A percentile compares a stretch with the other conserved stretches of the same genome.
Conservation (phyloP, 1,139 yeast genomes). For the Meyerozyma sp. region DNA sequence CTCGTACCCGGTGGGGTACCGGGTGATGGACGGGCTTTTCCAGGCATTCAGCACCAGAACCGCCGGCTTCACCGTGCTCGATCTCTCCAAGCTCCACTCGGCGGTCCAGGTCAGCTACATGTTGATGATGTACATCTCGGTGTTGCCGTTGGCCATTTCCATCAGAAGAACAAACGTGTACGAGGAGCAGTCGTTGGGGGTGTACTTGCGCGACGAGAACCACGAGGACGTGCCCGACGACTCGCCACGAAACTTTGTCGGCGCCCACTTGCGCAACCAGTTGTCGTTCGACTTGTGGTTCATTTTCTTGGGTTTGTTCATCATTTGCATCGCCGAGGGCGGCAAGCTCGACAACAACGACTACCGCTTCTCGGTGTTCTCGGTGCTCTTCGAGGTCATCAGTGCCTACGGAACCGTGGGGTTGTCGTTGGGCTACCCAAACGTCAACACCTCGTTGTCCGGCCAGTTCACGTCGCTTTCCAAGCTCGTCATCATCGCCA, state of each 20-base stretch:
- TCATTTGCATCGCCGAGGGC: constrained; percentile 84
- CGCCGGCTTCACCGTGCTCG: constrained; percentile 78
- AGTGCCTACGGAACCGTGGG: constrained; percentile 98
- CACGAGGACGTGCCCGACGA: constrained; percentile 24
- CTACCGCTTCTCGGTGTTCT: constrained; percentile 60
- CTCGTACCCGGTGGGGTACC: constrained; percentile 55
- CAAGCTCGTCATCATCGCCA: constrained; percentile 78
- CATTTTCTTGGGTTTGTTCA: constrained; percentile 76
- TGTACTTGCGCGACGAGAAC: constrained; percentile 50
- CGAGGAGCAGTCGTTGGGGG: constrained; percentile 92
- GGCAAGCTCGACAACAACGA: constrained; percentile 43
- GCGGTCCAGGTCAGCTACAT: constrained; percentile 91
- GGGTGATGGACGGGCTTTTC: constrained; percentile 75
- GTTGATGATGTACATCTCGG: constrained; percentile 98
- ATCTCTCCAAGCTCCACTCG: constrained; percentile 68
- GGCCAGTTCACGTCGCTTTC: constrained; percentile 69
- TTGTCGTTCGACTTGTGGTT: constrained; percentile 95
- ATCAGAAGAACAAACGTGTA: constrained; percentile 95
- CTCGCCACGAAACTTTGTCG: constrained; percentile 59
- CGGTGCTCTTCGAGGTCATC: constrained; percentile 77
- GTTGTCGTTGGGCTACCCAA: constrained; percentile 76
- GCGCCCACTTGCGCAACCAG: constrained; percentile 87
- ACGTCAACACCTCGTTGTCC: constrained; percentile 60
- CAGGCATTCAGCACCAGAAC: constrained; percentile 94
- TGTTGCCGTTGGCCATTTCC: constrained; percentile 90